Evolutionary conservation across 2,329 filamentous ascomycete species (phyloP), one percentile per base, ranked within the genome.

Genomic region (Anthostomella pinea): DNA sequence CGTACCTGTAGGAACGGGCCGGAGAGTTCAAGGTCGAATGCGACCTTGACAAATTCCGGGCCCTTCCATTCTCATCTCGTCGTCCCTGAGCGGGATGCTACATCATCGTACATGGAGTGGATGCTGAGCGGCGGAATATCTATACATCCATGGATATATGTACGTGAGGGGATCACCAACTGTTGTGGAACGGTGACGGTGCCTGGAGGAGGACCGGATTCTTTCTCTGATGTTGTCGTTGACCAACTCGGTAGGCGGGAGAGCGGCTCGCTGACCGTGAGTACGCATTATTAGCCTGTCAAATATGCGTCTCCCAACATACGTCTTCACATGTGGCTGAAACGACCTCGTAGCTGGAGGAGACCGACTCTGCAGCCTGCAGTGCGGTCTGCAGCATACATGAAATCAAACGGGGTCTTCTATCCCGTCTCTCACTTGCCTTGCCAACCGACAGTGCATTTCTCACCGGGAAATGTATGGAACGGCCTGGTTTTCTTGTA

Each of bases 11-110:
- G n/a, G n/a, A n/a, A n/a, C n/a, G 19, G 35, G 35, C 19, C 27
- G 18, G 28, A 22, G 35, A 28, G 27, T 30, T 21, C 32, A 39
- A 28, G 24, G 39, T 27, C 18, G n/a, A 11, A 23, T 23, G 21
- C 21, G 7, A 23, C 21, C 21, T 23, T 23, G 21, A 7, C 21
- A 8, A 8, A 11, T 7, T 23, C 21, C 21, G 11, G 7, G 21
- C 8, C 21, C 21, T 23, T 7, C 21, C 21, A 23, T 8, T 23
- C 8, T 23, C 11, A 8, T 7, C 11, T 23, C 8, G 21, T 15
- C 10, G 27, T n/a, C n/a, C n/a, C n/a, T n/a, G n/a, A n/a, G n/a
- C n/a, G n/a, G n/a, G n/a, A n/a, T 17, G 10, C 27, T 15, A 30
- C 27, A 30, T 30, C 27, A 30, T 30, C 27, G 27, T 30, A 30